Conservation (phyloP, 305 asterid genomes). For the Lippia alba region DNA sequence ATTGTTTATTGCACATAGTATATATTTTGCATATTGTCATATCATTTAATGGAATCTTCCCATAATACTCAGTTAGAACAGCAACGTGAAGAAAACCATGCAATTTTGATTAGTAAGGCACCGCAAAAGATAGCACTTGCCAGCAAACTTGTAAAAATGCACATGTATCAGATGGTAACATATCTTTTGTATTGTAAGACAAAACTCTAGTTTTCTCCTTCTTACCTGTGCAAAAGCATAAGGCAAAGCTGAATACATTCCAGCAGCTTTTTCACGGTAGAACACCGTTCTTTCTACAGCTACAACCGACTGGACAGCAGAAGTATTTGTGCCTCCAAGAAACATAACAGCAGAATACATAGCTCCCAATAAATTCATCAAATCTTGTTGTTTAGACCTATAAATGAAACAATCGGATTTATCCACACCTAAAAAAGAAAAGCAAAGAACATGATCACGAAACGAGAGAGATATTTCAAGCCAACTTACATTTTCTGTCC, state of each 20-base stretch:
- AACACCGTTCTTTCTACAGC: slow-evolving; percentile 90
- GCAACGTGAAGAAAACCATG: no score
- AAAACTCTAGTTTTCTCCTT: background rate
- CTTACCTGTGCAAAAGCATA: slow-evolving; percentile 94
- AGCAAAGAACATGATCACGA: background rate
- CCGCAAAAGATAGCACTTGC: no score
- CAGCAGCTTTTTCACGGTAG: slow-evolving; percentile 97
- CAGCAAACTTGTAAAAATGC: no score
- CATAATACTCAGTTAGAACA: no score
- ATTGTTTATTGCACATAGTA: background rate
- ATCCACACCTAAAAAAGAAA: background rate
- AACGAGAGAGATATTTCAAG: slow-evolving; percentile 5
- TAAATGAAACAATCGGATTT: slow-evolving; percentile 5
- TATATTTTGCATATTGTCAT: no score
- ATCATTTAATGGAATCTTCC: no score
- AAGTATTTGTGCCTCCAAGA: slow-evolving; percentile 88
- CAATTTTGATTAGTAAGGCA: no score
- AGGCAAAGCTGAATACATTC: slow-evolving; percentile 92
- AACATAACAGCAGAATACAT: slow-evolving; percentile 86
- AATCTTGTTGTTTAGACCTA: slow-evolving; percentile 81
- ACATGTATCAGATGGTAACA: no score
- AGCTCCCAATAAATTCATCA: slow-evolving; percentile 81
- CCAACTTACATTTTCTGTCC: slow-evolving; percentile 71
- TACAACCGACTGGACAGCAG: slow-evolving; percentile 85
- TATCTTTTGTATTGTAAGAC: no score